A percentile compares a stretch with the other conserved stretches of the same genome.
Evolutionary conservation across 179 eudicot species (phyloP).

Genomic region (Silene vulgaris): DNA sequence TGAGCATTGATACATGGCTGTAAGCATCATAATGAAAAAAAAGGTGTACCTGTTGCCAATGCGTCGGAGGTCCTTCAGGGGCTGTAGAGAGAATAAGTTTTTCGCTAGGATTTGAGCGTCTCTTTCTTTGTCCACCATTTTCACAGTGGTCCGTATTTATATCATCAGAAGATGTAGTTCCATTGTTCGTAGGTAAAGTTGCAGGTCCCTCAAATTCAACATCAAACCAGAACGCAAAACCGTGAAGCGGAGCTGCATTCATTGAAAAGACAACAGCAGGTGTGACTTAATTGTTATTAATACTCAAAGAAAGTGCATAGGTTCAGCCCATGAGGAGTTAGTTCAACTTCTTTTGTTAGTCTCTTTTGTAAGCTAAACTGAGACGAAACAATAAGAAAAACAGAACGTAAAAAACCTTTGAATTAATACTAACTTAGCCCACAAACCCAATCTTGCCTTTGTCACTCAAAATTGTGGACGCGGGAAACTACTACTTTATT

Average conservation of each 20-base stretch:
- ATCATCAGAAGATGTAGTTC: constrained; percentile 25
- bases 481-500: not conserved
- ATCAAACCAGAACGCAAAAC: constrained; percentile 99
- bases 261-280: not conserved
- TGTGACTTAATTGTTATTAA: constrained; percentile 9
- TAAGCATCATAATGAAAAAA: not conserved
- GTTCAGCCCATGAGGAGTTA: not conserved
- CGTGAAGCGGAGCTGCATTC: constrained; percentile 83
- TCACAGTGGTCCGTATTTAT: constrained; percentile 31
- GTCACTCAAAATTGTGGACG: not conserved
- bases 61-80: constrained; percentile 96
- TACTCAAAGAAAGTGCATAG: not conserved
- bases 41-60: constrained; percentile 85
- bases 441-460: not conserved
- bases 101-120: constrained; percentile 61
- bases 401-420: not conserved
- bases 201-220: constrained; percentile 70
- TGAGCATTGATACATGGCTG: not conserved
- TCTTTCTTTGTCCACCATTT: constrained; percentile 50
- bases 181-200: constrained; percentile 30
- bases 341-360: not conserved
- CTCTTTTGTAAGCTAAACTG: not conserved
- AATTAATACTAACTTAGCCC: not conserved
- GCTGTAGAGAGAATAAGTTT: constrained; percentile 86
- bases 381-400: not conserved